Base-by-base conservation (phyloP, 495 filamentous ascomycete genomes). In the Xylaria scruposa region DNA sequence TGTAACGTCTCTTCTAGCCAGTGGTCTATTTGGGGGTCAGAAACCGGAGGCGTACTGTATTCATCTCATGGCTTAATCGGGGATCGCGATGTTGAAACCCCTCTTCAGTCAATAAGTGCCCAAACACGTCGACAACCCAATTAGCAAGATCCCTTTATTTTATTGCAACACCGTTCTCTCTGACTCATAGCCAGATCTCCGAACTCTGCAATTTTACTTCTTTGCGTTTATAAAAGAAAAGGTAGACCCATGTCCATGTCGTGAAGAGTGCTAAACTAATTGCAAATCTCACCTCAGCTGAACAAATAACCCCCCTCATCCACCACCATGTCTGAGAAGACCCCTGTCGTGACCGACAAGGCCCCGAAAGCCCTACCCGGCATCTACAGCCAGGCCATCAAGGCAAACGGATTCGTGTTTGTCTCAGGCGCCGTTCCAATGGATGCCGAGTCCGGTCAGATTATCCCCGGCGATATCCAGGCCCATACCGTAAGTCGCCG, bases 381-480 rank as follows among this genome's bases (percentile, higher is more conserved):
- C n/a, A 78, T 80, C 36, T 78, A 93, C 87, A 89, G 91, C 81
- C 92, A 94, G 84, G 91, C 91, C 70, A 88, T 93, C 80, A 85
- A 85, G 54, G 91, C 91, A 68, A 89, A 90, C 75, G 87, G 88
- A 64, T 83, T 89, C 68, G 87, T 94, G 79, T 95, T 90, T 84
- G 86, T 92, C 76, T 94, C 92, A 29, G 93, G 93, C 76, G 91
- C 92, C 76, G 91, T 94, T 77, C 93, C 91, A 70, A 83, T 83
- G 70, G 83, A 86, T 68, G 88, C 89, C 67, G 89, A 91, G 77
- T 74, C 84, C 17, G 91, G 90, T 65, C 87, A 88, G 69, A 86
- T 93, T 47, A 82, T 93, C 71, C 74, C 86, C 60, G 92, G 91
- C 36, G 86, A 80, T 75, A 91, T 94, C 68, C 86, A 87, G 61